These are phyloP conservation scores for Physaria fendleri DNA, from an alignment of 345 rosid genomes.

Conservation along the genomic window DNA sequence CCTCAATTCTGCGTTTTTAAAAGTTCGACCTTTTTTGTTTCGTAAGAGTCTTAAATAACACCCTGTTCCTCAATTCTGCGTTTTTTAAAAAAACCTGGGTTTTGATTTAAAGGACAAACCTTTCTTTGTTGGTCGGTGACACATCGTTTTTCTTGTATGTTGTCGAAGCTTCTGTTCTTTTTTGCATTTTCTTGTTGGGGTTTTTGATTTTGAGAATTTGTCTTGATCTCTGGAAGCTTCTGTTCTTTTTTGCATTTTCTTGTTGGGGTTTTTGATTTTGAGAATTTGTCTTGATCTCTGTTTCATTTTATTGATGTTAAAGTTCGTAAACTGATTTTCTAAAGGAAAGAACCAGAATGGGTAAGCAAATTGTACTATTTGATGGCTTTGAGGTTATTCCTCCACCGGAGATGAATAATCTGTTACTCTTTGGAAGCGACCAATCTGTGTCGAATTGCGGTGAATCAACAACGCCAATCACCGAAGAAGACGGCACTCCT, in stretches of 20 bases:
- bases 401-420: conserved; percentile 42
- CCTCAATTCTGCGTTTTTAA: no score
- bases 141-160: conserved; percentile 11
- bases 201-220: background rate
- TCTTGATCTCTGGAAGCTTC: conserved; percentile 8
- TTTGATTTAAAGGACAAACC: conserved; percentile 11
- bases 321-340: conserved; percentile 8
- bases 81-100: background rate
- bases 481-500: conserved; percentile 38
- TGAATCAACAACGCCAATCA: conserved; percentile 32
- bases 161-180: conserved; percentile 6
- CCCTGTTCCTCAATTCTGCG: no score
- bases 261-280: background rate
- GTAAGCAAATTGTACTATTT: conserved; percentile 19
- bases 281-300: background rate
- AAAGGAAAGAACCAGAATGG: conserved; percentile 1
- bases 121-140: conserved; percentile 14
- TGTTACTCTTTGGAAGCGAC: conserved; percentile 33
- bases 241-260: background rate
- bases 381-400: conserved; percentile 61
- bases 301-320: conserved; percentile 3
- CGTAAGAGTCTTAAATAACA: no score
- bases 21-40: no score
- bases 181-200: background rate
- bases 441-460: conserved; percentile 43